Percentiles rank a stretch among this genome's conserved stretches.
Conservation (phyloP, 2,329 filamentous ascomycete species). For the Hypoxylon sp. region DNA sequence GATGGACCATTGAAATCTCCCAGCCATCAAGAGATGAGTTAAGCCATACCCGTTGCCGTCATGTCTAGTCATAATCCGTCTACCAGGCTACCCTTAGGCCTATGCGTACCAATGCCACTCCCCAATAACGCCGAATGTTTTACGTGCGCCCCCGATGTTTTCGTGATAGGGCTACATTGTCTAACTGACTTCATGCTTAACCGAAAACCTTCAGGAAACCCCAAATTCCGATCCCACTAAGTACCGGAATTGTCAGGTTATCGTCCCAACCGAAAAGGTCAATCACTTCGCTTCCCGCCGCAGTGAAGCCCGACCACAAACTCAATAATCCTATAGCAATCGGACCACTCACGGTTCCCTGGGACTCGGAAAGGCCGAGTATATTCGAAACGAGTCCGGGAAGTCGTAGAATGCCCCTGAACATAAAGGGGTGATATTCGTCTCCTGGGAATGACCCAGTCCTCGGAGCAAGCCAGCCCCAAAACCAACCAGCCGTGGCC, state of each 20-base stretch:
- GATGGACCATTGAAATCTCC: slow-evolving; percentile 23
- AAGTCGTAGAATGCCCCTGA: slow-evolving; percentile 79
- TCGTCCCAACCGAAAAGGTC: slow-evolving; percentile 97
- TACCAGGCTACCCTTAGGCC: too few relatives aligned
- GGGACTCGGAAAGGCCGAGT: slow-evolving; percentile 69
- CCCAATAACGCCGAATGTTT: slow-evolving; percentile 46
- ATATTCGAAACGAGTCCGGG: slow-evolving; percentile 68
- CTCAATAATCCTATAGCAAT: slow-evolving; percentile 84
- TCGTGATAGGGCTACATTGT: slow-evolving; percentile 28
- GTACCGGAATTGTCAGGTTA: slow-evolving; percentile 93
- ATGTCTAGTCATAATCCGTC: slow-evolving; percentile 38
- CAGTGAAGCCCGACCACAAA: slow-evolving; percentile 87
- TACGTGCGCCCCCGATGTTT: slow-evolving; percentile 25
- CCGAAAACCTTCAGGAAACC: slow-evolving; percentile 91
- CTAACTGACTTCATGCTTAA: slow-evolving; percentile 50
- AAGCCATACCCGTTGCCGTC: slow-evolving; percentile 28
- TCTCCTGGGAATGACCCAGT: slow-evolving; percentile 76
- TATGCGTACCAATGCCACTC: neutral
- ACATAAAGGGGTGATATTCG: slow-evolving; percentile 80
- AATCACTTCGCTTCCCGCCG: slow-evolving; percentile 88
- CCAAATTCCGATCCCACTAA: slow-evolving; percentile 91
- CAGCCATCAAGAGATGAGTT: slow-evolving; percentile 32
- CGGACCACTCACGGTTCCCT: slow-evolving; percentile 74
- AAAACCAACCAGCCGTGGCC: slow-evolving; percentile 86
- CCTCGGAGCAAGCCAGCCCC: slow-evolving; percentile 83